Evolutionary conservation across 1,139 yeast genomes (phyloP).

Genomic region (Magnusiomyces suaveolens): DNA sequence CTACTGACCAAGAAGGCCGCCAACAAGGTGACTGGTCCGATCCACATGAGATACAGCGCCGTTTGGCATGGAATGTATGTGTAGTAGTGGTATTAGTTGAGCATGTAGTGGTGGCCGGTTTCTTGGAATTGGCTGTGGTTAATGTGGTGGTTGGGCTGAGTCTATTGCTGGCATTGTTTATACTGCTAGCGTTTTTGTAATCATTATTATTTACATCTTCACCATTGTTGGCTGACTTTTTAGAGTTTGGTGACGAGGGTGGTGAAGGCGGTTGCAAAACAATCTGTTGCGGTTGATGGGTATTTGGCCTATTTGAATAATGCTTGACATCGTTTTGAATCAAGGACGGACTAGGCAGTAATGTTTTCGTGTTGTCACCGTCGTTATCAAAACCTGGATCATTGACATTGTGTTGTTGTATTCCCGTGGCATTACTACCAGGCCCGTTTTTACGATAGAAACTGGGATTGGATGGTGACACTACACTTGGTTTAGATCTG

Average conservation of each 20-base stretch:
- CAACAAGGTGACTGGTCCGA: slow-evolving; percentile 93
- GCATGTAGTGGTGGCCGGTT: slow-evolving; percentile 3
- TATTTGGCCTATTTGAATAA: background rate
- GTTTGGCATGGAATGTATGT: slow-evolving; percentile 10
- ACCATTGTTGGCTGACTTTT: background rate
- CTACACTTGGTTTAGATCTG: no score
- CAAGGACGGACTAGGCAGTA: background rate
- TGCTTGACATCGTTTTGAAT: background rate
- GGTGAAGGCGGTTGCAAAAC: slow-evolving; percentile 5
- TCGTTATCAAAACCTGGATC: background rate
- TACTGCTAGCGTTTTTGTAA: no score
- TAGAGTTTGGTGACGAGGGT: slow-evolving; percentile 5
- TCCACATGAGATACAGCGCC: slow-evolving; percentile 78
- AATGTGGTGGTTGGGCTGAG: background rate
- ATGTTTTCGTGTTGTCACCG: background rate
- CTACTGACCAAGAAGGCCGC: slow-evolving; percentile 92
- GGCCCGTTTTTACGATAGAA: background rate
- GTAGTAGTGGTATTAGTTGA: background rate
- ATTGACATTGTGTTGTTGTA: background rate
- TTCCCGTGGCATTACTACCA: background rate
- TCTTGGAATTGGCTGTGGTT: slow-evolving; percentile 10
- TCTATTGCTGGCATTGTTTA: no score
- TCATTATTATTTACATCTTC: no score
- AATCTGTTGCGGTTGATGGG: background rate
- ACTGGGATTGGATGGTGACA: background rate